Percentiles rank a stretch among this genome's conserved stretches.
These are phyloP conservation scores for Lipomyces orientalis DNA, from an alignment of 805 yeast genomes.

Conservation along the genomic window DNA sequence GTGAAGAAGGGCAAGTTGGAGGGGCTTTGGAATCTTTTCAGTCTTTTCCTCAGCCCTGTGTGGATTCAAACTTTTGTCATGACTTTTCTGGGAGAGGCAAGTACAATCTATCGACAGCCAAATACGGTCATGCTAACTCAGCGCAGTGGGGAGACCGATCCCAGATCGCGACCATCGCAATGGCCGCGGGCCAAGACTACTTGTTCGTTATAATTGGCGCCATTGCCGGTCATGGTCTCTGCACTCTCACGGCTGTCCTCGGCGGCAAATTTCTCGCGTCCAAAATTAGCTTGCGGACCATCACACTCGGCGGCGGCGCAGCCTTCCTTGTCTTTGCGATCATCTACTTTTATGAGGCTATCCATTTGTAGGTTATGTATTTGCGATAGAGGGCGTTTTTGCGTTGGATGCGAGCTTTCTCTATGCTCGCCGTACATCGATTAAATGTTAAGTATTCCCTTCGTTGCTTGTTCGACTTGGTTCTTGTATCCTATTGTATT, in stretches of 20 bases:
- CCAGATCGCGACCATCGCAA: constrained; percentile 96
- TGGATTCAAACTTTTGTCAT: constrained; percentile 94
- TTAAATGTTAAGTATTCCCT: background rate
- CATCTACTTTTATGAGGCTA: constrained; percentile 76
- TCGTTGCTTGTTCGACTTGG: background rate
- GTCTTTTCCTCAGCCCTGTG: constrained; percentile 76
- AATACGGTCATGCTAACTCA: background rate
- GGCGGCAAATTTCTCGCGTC: constrained; percentile 93
- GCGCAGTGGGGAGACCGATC: constrained; percentile 92
- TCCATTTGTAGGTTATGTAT: constrained; percentile 8
- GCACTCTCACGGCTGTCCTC: constrained; percentile 87
- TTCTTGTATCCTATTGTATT: background rate
- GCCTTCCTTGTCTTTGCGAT: constrained; percentile 86
- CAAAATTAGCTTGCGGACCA: constrained; percentile 86
- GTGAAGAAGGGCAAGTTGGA: constrained; percentile 29
- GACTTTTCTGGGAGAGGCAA: constrained; percentile 87
- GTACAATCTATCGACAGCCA: constrained; percentile 1
- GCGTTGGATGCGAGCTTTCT: background rate
- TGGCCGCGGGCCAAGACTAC: constrained; percentile 96
- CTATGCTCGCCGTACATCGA: background rate
- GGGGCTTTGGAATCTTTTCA: constrained; percentile 60
- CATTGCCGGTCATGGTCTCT: constrained; percentile 82
- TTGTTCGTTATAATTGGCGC: constrained; percentile 90
- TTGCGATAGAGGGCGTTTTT: background rate
- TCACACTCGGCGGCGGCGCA: constrained; percentile 86